These are phyloP conservation scores for Kalanchoe fedtschenkoi DNA, from an alignment of 164 flowering plant genomes.

Conservation along the genomic window DNA sequence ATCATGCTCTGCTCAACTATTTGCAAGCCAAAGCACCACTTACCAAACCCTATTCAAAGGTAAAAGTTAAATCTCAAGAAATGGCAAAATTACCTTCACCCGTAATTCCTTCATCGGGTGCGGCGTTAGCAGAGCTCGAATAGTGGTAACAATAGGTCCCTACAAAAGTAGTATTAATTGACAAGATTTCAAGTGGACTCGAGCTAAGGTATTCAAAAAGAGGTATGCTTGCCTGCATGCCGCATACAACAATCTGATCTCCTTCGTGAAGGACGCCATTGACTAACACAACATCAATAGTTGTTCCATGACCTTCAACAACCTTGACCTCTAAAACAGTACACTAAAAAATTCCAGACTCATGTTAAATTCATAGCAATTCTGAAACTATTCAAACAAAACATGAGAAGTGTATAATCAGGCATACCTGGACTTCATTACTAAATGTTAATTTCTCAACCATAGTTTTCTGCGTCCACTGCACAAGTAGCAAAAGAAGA, in stretches of 20 bases:
- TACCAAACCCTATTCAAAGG: neutral
- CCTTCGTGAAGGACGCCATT: conserved; percentile 98
- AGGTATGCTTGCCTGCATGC: conserved; percentile 61
- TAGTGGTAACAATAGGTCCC: conserved; percentile 90
- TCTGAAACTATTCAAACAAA: neutral
- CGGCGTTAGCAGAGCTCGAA: conserved; percentile 88
- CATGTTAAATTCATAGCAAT: conserved; percentile 7
- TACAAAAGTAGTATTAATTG: conserved; percentile 14
- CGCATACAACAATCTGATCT: conserved; percentile 96
- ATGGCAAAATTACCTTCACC: conserved; percentile 53
- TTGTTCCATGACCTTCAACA: conserved; percentile 94
- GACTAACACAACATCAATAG: conserved; percentile 93
- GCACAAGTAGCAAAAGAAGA: conserved; percentile 63
- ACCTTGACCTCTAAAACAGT: conserved; percentile 98
- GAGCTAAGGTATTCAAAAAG: neutral
- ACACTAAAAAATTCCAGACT: conserved; percentile 39
- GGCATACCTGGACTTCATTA: conserved; percentile 65
- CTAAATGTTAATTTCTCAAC: conserved; percentile 75
- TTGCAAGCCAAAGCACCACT: neutral
- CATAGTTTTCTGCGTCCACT: conserved; percentile 94
- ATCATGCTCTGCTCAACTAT: neutral
- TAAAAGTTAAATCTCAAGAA: neutral
- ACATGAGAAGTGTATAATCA: neutral
- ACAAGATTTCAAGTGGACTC: neutral
- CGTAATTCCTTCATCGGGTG: conserved; percentile 99